phyloP scores from a whole-genome alignment of 768 basidiomycete species.

The Mycena polygramma region DNA sequence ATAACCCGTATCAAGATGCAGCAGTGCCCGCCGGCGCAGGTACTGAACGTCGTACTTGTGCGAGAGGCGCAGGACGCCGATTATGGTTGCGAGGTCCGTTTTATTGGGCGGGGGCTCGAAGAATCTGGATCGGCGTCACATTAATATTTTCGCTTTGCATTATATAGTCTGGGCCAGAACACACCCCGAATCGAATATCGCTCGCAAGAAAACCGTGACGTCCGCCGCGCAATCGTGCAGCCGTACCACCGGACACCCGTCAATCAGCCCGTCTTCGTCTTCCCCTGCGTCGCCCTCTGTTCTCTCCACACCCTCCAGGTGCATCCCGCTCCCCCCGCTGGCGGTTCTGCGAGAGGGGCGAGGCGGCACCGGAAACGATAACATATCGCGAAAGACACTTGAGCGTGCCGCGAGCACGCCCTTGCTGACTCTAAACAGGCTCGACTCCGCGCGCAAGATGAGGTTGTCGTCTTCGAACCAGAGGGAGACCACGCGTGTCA shows the following conservation, averaged over 20 bases:
- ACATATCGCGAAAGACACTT: not conserved
- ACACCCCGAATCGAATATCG: slow-evolving; percentile 9
- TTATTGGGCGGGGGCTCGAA: not conserved
- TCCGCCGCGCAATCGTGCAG: not conserved
- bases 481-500: not conserved
- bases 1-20: slow-evolving; percentile 21
- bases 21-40: slow-evolving; percentile 25
- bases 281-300: not conserved
- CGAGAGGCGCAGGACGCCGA: slow-evolving; percentile 30
- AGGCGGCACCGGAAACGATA: not conserved
- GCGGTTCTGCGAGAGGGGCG: not conserved
- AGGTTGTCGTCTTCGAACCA: slow-evolving; percentile 5
- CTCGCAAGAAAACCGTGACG: not conserved
- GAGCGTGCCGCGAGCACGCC: not conserved
- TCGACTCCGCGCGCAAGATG: not conserved
- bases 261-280: not conserved
- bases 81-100: not conserved
- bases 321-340: not conserved
- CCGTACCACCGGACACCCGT: slow-evolving; percentile 4
- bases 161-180: too few relatives aligned
- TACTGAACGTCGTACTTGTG: slow-evolving; percentile 35
- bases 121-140: not conserved
- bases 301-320: not conserved
- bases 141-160: too few relatives aligned
- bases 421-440: not conserved